phyloP scores from a whole-genome alignment of 257 asterid species.

The Sherardia arvensis region DNA sequence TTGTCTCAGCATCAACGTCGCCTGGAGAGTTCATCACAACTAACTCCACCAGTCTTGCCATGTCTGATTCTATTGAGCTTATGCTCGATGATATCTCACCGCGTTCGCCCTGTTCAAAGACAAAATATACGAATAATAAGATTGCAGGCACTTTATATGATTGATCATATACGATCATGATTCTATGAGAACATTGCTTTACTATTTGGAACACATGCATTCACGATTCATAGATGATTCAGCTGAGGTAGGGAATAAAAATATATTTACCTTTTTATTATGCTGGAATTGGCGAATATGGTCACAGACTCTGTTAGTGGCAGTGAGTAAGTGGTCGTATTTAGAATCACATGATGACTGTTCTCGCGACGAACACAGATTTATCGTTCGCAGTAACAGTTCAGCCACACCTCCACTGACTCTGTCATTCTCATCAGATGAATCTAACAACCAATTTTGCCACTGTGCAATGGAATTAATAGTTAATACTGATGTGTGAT shows the following conservation, averaged over 20 bases:
- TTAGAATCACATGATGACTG: conserved; percentile 26
- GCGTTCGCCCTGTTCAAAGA: conserved; percentile 16
- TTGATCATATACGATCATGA: neutral
- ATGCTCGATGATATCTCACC: conserved; percentile 13
- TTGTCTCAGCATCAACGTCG: conserved; percentile 32
- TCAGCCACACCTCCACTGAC: conserved; percentile 38
- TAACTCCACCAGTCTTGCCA: conserved; percentile 48
- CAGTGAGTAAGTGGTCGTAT: conserved; percentile 33
- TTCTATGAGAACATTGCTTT: too few relatives aligned
- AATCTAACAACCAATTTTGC: conserved; percentile 51
- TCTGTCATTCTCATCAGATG: conserved; percentile 18
- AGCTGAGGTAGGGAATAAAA: conserved; percentile 3
- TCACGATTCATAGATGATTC: too few relatives aligned
- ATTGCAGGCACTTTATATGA: neutral
- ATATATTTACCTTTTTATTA: conserved; percentile 23
- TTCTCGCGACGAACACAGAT: conserved; percentile 18
- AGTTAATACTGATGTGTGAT: too few relatives aligned
- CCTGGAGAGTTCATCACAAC: conserved; percentile 29
- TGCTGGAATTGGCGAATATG: conserved; percentile 31
- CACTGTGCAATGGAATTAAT: too few relatives aligned
- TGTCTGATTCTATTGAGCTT: conserved; percentile 34
- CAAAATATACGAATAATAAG: neutral
- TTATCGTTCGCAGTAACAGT: conserved; percentile 39
- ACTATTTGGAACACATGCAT: too few relatives aligned
- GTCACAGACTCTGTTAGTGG: conserved; percentile 27